Percentiles rank a stretch among this genome's conserved stretches.
phyloP scores from a whole-genome alignment of 805 yeast genomes.

The Metschnikowia matae region DNA sequence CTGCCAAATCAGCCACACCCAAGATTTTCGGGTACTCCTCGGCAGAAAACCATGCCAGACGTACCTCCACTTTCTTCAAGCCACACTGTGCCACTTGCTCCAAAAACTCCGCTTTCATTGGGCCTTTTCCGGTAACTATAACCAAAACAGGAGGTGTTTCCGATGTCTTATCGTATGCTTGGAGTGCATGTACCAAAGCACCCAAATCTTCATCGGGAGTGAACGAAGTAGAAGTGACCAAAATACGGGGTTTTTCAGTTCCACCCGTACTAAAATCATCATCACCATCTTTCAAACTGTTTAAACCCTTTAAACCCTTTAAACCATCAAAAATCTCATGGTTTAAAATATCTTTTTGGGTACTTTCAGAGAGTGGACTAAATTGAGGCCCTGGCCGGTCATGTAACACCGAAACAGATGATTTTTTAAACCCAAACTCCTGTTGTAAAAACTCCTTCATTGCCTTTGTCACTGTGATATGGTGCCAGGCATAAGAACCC shows the following conservation, averaged over 20 bases:
- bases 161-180: slow-evolving; percentile 53
- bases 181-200: slow-evolving; percentile 64
- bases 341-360: slow-evolving; percentile 26
- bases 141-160: slow-evolving; percentile 50
- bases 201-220: slow-evolving; percentile 92
- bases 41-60: slow-evolving; percentile 69
- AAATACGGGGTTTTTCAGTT: slow-evolving; percentile 46
- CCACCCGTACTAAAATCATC: no score
- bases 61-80: slow-evolving; percentile 50
- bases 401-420: slow-evolving; percentile 59
- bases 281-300: no score
- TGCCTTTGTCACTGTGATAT: slow-evolving; percentile 74
- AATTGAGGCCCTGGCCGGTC: slow-evolving; percentile 82
- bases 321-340: slow-evolving; percentile 25
- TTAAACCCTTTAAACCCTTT: no score
- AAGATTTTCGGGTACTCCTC: slow-evolving; percentile 78
- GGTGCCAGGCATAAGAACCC: slow-evolving; percentile 61
- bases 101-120: slow-evolving; percentile 56
- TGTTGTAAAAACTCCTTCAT: slow-evolving; percentile 59
- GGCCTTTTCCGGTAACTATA: slow-evolving; percentile 97
- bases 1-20: slow-evolving; percentile 77
- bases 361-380: slow-evolving; percentile 38
- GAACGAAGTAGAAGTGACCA: slow-evolving; percentile 87
- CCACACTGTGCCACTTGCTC: slow-evolving; percentile 40
- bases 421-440: slow-evolving; percentile 48